phyloP scores from a whole-genome alignment of 345 rosid genomes.

The Lenwebbia sp. region DNA sequence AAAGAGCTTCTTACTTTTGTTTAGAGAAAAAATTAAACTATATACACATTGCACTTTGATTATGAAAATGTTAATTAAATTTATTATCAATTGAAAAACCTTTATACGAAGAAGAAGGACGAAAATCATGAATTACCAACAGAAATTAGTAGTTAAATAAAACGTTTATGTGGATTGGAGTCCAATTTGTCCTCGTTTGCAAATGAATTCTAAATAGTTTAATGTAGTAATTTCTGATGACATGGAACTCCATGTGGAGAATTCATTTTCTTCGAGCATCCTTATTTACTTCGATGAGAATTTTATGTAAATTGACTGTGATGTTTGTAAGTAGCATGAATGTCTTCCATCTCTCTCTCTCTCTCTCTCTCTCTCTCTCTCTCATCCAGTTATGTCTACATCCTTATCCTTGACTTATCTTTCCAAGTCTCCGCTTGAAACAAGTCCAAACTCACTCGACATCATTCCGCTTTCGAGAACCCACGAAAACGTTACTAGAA shows the following conservation, averaged over 20 bases:
- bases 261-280: neutral
- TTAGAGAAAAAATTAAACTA: neutral
- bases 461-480: neutral
- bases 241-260: neutral
- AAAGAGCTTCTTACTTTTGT: neutral
- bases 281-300: neutral
- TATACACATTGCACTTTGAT: neutral
- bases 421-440: neutral
- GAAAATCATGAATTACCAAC: neutral
- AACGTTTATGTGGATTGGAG: neutral
- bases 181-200: neutral
- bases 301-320: neutral
- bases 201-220: neutral
- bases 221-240: neutral
- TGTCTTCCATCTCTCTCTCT: neutral
- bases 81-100: neutral
- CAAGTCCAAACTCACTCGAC: neutral
- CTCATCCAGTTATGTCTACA: neutral
- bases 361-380: neutral
- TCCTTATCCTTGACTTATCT: neutral
- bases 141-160: neutral
- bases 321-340: neutral
- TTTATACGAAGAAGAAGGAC: neutral
- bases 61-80: neutral
- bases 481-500: neutral